Base-by-base conservation (phyloP, 805 yeast genomes). In the Spathaspora girioi region DNA sequence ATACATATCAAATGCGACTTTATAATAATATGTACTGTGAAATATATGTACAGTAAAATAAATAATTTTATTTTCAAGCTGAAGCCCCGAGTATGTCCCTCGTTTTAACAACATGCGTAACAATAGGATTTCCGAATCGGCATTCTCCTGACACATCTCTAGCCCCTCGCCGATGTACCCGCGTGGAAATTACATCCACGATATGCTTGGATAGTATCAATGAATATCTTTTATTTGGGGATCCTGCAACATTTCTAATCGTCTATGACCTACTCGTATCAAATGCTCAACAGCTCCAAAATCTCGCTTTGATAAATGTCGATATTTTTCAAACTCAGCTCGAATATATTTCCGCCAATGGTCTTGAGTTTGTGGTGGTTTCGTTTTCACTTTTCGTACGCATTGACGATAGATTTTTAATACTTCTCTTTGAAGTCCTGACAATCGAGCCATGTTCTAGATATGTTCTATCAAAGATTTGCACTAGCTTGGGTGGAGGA, bases 211-310 rank as follows among this genome's bases (percentile, higher is more conserved):
- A 15, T 11, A n/a, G n/a, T n/a, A n/a, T 49, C 47, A 62, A 49
- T 59, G 77, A 32, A 89, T 85, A 59, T 89, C 87, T 55, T 85
- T 86, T 32, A 92, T 83, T 48, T 79, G 83, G 1, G 88, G 83
- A 55, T 82, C 79, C 57, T 86, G 80, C 58, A 84, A 87, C 81
- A 84, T 80, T 55, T 90, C 96, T 47, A 79, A 74, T 60, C 87
- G 75, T 61, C 84, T 82, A 54, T 79, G 75, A 3, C 98, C 98
- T 2, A 79, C 77, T 52, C 98, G 75, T 41, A 92, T 67, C 38
- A 93, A 73, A 67, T 92, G 91, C 64, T 92, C 98, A 43, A 92
- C 83, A 0, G 96, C 87, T 43, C 86, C 77, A 65, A 92, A 92
- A 57, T 89, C 96, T 58, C 88, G 86, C 65, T 87, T 84, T 38